Conservation (phyloP, 805 yeast genomes). For the Ogataea nitratoaversa region DNA sequence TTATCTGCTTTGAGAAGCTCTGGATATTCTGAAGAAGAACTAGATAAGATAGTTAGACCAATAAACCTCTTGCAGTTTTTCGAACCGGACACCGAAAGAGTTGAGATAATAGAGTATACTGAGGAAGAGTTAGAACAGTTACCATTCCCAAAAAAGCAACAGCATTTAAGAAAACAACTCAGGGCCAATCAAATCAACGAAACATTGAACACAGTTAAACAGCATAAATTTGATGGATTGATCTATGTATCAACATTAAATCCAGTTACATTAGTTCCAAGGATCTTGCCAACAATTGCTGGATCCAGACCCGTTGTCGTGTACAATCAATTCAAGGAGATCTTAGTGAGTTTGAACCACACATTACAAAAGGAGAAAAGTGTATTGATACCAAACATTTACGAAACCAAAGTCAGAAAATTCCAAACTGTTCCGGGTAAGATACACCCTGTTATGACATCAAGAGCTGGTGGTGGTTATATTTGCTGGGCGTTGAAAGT, state of each 20-base stretch:
- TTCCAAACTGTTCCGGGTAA: conserved; percentile 94
- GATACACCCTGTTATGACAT: conserved; percentile 92
- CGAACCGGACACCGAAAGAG: conserved; percentile 64
- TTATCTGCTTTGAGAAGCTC: conserved; percentile 64
- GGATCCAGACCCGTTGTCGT: conserved; percentile 88
- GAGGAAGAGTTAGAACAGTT: conserved; percentile 51
- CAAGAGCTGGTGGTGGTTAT: conserved; percentile 90
- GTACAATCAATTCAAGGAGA: conserved; percentile 78
- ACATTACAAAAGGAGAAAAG: conserved; percentile 61
- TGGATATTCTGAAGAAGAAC: conserved; percentile 52
- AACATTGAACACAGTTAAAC: conserved; percentile 46
- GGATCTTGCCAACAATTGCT: conserved; percentile 57
- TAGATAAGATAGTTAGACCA: conserved; percentile 56
- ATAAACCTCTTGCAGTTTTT: conserved; percentile 76
- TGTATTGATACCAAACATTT: conserved; percentile 75
- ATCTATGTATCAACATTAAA: conserved; percentile 70
- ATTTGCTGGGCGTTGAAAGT: conserved; percentile 76
- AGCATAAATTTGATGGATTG: conserved; percentile 67
- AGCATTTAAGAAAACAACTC: conserved; percentile 61
- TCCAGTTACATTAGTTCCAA: conserved; percentile 59
- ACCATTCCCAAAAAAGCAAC: conserved; percentile 57
- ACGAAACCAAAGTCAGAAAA: conserved; percentile 77
- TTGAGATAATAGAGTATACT: conserved; percentile 39
- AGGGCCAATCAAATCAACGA: conserved; percentile 49
- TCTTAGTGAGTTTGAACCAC: conserved; percentile 69